These are phyloP conservation scores for Erythrophleum ivorense DNA, from an alignment of 331 rosid species.

Conservation along the genomic window DNA sequence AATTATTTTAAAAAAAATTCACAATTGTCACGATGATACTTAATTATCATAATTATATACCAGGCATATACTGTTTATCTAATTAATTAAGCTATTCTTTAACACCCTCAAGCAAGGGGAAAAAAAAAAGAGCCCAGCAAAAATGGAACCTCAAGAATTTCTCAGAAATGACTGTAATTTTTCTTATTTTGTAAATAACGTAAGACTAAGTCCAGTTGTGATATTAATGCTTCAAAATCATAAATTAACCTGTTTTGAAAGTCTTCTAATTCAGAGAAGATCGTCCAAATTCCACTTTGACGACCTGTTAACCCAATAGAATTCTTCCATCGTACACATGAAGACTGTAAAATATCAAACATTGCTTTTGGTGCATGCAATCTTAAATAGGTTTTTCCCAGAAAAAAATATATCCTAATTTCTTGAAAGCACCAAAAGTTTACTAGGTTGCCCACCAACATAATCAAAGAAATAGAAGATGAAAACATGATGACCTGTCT, in stretches of 20 bases:
- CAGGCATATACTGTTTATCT: not conserved
- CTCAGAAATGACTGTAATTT: not conserved
- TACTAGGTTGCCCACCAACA: not conserved
- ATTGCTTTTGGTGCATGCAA: slow-evolving; percentile 7
- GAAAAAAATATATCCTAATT: not conserved
- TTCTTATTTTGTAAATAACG: not conserved
- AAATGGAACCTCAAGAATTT: not conserved
- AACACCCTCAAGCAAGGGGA: not conserved
- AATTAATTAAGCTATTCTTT: not conserved
- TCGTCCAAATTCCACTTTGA: slow-evolving; percentile 19
- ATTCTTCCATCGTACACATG: not conserved
- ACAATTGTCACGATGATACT: not conserved
- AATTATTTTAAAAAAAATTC: not conserved
- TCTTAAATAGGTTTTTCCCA: not conserved
- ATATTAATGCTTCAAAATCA: not conserved
- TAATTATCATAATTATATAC: not conserved
- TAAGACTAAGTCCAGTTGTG: not conserved
- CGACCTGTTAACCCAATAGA: slow-evolving; percentile 11
- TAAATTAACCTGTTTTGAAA: not conserved
- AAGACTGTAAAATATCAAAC: not conserved
- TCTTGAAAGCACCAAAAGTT: not conserved
- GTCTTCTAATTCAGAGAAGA: slow-evolving; percentile 10
- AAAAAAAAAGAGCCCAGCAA: not conserved
- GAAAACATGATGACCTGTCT: slow-evolving; percentile 31
- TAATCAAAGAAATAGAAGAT: slow-evolving; percentile 3